phyloP scores from a whole-genome alignment of 108 stramenopile genomes.

The Seminavis robusta region DNA sequence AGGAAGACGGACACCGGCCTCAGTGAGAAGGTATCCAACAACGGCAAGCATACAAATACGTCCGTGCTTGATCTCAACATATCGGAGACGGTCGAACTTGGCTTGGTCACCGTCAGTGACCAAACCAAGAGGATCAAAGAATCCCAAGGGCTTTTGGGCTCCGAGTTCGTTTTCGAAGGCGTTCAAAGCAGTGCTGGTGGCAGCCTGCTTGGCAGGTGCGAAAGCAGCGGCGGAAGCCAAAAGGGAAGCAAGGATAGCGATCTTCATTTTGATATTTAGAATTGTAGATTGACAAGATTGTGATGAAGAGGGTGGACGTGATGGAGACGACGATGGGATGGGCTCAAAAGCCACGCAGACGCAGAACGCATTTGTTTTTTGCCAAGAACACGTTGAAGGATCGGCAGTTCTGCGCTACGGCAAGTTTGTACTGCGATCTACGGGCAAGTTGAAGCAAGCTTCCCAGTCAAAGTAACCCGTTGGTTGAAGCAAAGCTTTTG shows the following conservation, averaged over 20 bases:
- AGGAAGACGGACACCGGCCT: conserved; percentile 51
- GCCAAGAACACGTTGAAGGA: too few relatives aligned
- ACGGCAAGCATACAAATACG: conserved; percentile 77
- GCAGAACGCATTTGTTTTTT: too few relatives aligned
- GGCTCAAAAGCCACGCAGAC: too few relatives aligned
- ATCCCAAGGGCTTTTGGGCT: conserved; percentile 63
- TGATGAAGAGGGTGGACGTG: too few relatives aligned
- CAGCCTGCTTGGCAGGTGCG: conserved; percentile 30
- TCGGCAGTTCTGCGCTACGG: too few relatives aligned
- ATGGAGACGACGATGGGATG: too few relatives aligned
- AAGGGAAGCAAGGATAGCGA: conserved; percentile 45
- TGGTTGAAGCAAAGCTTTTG: too few relatives aligned
- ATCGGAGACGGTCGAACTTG: conserved; percentile 66
- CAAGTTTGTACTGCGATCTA: too few relatives aligned
- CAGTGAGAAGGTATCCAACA: conserved; percentile 65
- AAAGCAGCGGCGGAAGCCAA: conserved; percentile 53
- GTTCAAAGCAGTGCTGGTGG: conserved; percentile 1
- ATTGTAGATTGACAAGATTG: too few relatives aligned
- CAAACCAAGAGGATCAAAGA: conserved; percentile 58
- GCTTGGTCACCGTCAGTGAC: conserved; percentile 38
- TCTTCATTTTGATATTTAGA: too few relatives aligned
- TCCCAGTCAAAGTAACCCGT: too few relatives aligned
- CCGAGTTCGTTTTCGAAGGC: conserved; percentile 84
- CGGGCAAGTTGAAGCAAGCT: too few relatives aligned
- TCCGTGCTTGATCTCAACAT: conserved; percentile 92